Percentiles rank a stretch among this genome's conserved stretches.
Conservation (phyloP, 202 grass and related monocot genomes). For the Schoenoplectus triqueter region DNA sequence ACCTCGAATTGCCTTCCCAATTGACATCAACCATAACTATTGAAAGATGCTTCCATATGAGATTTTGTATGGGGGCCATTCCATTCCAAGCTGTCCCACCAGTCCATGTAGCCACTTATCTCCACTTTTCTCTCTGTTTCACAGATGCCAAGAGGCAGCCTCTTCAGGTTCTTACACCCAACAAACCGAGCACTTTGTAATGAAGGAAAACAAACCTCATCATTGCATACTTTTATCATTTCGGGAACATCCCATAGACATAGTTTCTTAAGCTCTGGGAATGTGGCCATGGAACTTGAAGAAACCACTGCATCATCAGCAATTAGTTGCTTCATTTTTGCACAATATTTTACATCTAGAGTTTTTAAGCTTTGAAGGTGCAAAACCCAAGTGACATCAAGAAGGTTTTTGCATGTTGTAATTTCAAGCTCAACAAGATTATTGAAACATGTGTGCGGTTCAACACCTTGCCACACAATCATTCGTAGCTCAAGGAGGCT, state of each 20-base stretch:
- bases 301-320: neutral
- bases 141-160: neutral
- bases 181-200: neutral
- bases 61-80: neutral
- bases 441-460: neutral
- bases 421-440: neutral
- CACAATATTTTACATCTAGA: neutral
- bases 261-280: neutral
- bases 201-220: neutral
- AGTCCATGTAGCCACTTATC: neutral
- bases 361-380: neutral
- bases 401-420: neutral
- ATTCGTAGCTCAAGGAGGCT: neutral
- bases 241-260: neutral
- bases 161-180: neutral
- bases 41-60: neutral
- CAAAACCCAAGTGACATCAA: neutral
- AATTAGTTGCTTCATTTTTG: slow-evolving; percentile 2
- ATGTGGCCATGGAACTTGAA: neutral
- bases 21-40: neutral
- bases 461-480: neutral
- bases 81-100: neutral
- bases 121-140: neutral
- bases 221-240: neutral
- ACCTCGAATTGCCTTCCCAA: neutral